These are phyloP conservation scores for Daedaleopsis nitida DNA, from an alignment of 768 basidiomycete species.

Conservation along the genomic window DNA sequence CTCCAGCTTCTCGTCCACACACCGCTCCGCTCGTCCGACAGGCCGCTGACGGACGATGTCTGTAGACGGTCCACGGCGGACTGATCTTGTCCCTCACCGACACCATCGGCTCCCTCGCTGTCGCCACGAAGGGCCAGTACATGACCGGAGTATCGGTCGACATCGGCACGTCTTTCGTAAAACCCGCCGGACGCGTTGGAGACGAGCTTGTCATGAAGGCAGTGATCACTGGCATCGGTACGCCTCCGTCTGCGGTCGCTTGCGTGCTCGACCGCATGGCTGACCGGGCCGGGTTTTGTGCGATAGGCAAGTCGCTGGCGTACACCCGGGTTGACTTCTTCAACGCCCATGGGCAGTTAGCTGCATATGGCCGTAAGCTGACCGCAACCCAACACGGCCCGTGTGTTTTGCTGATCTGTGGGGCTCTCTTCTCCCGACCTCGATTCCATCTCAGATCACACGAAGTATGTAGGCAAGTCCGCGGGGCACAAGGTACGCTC, in stretches of 20 bases:
- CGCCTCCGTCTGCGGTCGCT: background rate
- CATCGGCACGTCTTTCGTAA: slow-evolving; percentile 75
- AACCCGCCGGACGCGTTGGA: slow-evolving; percentile 71
- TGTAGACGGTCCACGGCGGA: slow-evolving; percentile 72
- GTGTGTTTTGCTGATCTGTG: background rate
- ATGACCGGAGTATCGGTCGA: slow-evolving; percentile 91
- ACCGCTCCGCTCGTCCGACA: background rate
- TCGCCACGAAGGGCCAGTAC: slow-evolving; percentile 77
- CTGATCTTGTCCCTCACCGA: slow-evolving; percentile 82
- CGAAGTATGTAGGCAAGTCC: slow-evolving; percentile 82
- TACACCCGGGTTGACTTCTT: slow-evolving; percentile 83
- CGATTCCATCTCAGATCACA: slow-evolving; percentile 58
- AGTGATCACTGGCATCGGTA: slow-evolving; percentile 70
- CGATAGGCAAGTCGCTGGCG: slow-evolving; percentile 72
- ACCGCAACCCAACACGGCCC: background rate
- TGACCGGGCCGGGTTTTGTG: background rate
- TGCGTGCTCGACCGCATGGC: no score
- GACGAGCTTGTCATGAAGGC: slow-evolving; percentile 69
- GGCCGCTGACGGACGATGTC: background rate
- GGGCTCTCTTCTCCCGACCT: background rate
- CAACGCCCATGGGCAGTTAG: slow-evolving; percentile 61
- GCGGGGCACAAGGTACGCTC: slow-evolving; percentile 41
- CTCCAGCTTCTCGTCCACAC: background rate
- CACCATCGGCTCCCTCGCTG: slow-evolving; percentile 82
- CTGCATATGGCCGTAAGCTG: slow-evolving; percentile 79